phyloP scores from a whole-genome alignment of 2,329 filamentous ascomycete genomes.

The Ophiocordyceps camponoti-floridani region DNA sequence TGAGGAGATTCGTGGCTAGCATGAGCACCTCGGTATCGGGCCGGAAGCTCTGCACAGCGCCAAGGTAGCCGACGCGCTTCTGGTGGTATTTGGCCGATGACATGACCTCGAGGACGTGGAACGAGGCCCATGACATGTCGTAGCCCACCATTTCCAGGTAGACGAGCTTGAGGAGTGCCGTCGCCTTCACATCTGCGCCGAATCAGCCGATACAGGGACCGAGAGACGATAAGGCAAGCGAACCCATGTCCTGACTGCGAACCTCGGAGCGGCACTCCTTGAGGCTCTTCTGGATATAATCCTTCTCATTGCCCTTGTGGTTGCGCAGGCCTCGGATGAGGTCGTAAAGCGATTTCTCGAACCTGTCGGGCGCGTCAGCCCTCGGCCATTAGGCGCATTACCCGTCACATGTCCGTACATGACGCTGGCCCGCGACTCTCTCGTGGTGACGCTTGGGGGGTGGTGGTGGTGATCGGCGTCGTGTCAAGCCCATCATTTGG shows the following conservation, averaged over 20 bases:
- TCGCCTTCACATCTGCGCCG: slow-evolving; percentile 72
- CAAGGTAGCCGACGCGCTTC: slow-evolving; percentile 88
- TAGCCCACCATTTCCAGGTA: slow-evolving; percentile 99
- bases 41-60: slow-evolving; percentile 88
- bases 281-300: slow-evolving; percentile 84
- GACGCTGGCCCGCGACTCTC: background rate
- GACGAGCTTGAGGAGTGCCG: slow-evolving; percentile 82
- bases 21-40: slow-evolving; percentile 93
- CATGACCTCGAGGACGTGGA: slow-evolving; percentile 98
- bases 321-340: slow-evolving; percentile 91
- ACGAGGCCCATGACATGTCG: slow-evolving; percentile 98
- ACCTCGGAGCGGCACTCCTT: slow-evolving; percentile 94
- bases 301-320: slow-evolving; percentile 86
- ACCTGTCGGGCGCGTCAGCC: slow-evolving; percentile 37
- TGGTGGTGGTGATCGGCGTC: background rate
- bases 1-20: slow-evolving; percentile 89
- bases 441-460: background rate
- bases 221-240: slow-evolving; percentile 11
- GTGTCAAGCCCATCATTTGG: background rate
- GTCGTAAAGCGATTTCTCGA: slow-evolving; percentile 97
- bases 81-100: slow-evolving; percentile 86
- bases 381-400: background rate
- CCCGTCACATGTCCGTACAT: background rate
- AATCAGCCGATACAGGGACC: background rate
- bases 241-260: slow-evolving; percentile 81